These are phyloP conservation scores for Stemphylium beticola DNA, from an alignment of 2,329 filamentous ascomycete species.

Conservation along the genomic window DNA sequence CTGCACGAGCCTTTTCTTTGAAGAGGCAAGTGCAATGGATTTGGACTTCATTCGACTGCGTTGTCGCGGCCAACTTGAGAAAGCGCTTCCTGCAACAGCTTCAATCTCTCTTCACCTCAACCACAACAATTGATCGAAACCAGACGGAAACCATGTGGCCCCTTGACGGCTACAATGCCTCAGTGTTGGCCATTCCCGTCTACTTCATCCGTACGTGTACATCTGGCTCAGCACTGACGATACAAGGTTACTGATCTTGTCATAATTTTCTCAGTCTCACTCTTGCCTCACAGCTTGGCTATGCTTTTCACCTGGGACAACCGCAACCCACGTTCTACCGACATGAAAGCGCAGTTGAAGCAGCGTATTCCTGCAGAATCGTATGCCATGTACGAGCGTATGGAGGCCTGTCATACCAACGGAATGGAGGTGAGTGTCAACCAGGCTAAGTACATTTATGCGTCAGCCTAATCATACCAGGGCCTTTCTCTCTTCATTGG, in stretches of 20 bases:
- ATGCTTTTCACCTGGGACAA: conserved; percentile 51
- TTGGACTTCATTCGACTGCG: no score
- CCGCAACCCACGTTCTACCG: conserved; percentile 50
- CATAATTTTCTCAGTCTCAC: conserved; percentile 33
- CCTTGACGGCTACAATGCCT: conserved; percentile 42
- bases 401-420: conserved; percentile 55
- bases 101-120: not conserved
- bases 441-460: not conserved
- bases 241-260: not conserved
- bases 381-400: conserved; percentile 53
- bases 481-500: conserved; percentile 55
- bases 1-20: no score
- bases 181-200: conserved; percentile 54
- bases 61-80: no score
- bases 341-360: conserved; percentile 45
- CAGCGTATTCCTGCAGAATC: conserved; percentile 45
- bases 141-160: conserved; percentile 19
- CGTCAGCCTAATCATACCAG: conserved; percentile 6
- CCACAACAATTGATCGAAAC: not conserved
- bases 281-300: conserved; percentile 51
- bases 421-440: conserved; percentile 46
- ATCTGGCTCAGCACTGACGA: not conserved
- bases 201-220: conserved; percentile 45
- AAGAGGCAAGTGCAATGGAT: no score
- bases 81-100: not conserved